Conservation (phyloP, 805 yeast species). For the Candida ipomoeae region DNA sequence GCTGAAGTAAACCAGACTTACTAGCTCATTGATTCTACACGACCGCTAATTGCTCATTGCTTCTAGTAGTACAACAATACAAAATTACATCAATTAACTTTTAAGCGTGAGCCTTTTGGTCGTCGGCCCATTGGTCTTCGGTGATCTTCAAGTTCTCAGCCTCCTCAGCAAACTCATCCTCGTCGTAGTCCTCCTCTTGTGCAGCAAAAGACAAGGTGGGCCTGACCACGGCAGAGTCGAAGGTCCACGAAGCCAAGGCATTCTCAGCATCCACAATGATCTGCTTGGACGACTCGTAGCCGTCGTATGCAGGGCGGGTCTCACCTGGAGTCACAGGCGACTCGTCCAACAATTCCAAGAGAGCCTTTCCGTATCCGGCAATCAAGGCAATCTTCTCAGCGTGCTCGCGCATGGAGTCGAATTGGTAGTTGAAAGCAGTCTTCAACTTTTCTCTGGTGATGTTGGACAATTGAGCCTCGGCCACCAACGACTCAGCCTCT, state of each 20-base stretch:
- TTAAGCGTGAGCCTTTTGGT: conserved; percentile 16
- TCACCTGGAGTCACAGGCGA: conserved; percentile 89
- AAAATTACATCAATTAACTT: not conserved
- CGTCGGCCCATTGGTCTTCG: conserved; percentile 20
- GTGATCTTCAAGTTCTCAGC: conserved; percentile 45
- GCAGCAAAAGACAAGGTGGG: conserved; percentile 65
- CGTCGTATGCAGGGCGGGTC: conserved; percentile 85
- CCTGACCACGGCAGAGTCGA: conserved; percentile 76
- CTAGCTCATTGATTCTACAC: too few relatives aligned
- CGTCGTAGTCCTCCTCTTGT: conserved; percentile 53
- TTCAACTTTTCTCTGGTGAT: conserved; percentile 84
- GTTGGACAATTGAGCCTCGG: conserved; percentile 86
- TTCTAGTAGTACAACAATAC: not conserved
- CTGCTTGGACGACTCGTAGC: conserved; percentile 84
- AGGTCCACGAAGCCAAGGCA: conserved; percentile 80
- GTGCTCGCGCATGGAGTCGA: conserved; percentile 80
- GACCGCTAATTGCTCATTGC: not conserved
- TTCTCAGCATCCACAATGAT: conserved; percentile 82
- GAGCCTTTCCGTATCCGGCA: conserved; percentile 87
- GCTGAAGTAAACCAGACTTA: too few relatives aligned
- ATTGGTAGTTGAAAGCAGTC: conserved; percentile 79
- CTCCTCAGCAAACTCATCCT: conserved; percentile 41
- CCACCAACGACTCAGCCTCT: conserved; percentile 87
- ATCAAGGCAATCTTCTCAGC: conserved; percentile 82
- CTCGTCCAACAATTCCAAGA: conserved; percentile 77